Conservation (phyloP, 345 rosid genomes). For the Rhodamnia rubescens region DNA sequence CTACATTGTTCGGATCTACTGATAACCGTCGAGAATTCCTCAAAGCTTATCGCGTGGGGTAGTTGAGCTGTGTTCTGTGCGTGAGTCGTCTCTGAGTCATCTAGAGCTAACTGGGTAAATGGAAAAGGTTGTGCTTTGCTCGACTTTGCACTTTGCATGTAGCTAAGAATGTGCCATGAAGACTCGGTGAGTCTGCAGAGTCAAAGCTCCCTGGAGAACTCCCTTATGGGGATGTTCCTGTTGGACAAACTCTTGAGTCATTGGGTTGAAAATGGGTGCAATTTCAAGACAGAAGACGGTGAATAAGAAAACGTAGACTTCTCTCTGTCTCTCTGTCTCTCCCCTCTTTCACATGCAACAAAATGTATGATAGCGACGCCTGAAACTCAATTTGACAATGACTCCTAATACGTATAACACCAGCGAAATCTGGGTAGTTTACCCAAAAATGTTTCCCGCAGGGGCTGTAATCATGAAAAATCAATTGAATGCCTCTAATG, state of each 20-base stretch:
- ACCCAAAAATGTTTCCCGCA: background rate
- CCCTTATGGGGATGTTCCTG: background rate
- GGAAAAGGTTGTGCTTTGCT: background rate
- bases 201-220: background rate
- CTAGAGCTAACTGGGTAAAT: background rate
- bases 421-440: background rate
- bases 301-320: background rate
- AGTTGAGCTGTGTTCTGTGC: background rate
- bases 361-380: background rate
- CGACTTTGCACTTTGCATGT: background rate
- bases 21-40: background rate
- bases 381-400: background rate
- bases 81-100: background rate
- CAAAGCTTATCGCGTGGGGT: background rate
- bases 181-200: background rate
- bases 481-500: background rate
- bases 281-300: background rate
- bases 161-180: background rate
- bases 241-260: background rate
- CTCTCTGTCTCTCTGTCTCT: background rate
- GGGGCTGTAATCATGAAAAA: background rate
- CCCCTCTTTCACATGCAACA: background rate
- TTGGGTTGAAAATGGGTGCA: background rate
- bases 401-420: background rate
- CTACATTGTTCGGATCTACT: background rate